Evolutionary conservation across 2,329 filamentous ascomycete species (phyloP).

Genomic region (Microcyclospora pomicola): DNA sequence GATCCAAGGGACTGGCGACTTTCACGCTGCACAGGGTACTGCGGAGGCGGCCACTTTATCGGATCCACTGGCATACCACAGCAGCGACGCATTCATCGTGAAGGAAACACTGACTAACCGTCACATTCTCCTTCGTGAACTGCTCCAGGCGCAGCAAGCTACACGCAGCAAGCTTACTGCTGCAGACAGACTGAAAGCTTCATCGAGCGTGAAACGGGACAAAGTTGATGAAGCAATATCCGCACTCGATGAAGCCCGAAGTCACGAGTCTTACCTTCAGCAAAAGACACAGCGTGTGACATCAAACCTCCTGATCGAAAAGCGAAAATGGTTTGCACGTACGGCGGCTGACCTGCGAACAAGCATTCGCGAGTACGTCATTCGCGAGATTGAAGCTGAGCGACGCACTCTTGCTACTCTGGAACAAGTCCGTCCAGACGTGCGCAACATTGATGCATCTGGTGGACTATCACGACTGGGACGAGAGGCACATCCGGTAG

Average conservation of each 20-base stretch:
- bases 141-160: slow-evolving; percentile 76
- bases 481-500: slow-evolving; percentile 68
- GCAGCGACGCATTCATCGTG: slow-evolving; percentile 89
- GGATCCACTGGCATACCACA: slow-evolving; percentile 89
- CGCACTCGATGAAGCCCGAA: slow-evolving; percentile 73
- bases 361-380: slow-evolving; percentile 79
- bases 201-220: slow-evolving; percentile 74
- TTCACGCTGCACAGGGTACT: slow-evolving; percentile 89
- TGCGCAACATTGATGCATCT: slow-evolving; percentile 79
- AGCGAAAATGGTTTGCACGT: slow-evolving; percentile 77
- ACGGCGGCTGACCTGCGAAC: slow-evolving; percentile 72
- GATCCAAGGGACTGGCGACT: slow-evolving; percentile 87
- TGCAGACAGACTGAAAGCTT: slow-evolving; percentile 76
- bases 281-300: slow-evolving; percentile 85
- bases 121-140: slow-evolving; percentile 86
- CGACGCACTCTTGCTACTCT: slow-evolving; percentile 79
- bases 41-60: slow-evolving; percentile 90
- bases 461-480: slow-evolving; percentile 83
- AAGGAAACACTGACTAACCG: slow-evolving; percentile 97
- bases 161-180: slow-evolving; percentile 72
- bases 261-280: slow-evolving; percentile 65
- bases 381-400: slow-evolving; percentile 92
- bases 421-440: slow-evolving; percentile 86
- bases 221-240: slow-evolving; percentile 98
- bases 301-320: slow-evolving; percentile 73